Conservation (phyloP, 2,329 filamentous ascomycete genomes). For the Didymella segeticola region DNA sequence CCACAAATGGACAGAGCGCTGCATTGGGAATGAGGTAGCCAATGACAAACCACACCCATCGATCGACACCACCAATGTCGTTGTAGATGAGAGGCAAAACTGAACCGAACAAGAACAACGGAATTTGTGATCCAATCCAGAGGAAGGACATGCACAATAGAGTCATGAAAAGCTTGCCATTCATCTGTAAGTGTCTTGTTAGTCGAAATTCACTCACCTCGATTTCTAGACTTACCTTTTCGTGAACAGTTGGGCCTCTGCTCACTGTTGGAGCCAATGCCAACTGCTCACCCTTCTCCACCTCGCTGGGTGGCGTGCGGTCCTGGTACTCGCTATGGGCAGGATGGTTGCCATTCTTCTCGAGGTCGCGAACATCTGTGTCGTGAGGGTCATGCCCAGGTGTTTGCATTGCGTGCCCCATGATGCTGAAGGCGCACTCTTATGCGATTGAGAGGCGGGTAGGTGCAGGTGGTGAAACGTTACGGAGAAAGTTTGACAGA, state of each 20-base stretch:
- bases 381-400: slow-evolving; percentile 15
- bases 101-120: slow-evolving; percentile 57
- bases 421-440: not conserved
- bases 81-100: slow-evolving; percentile 60
- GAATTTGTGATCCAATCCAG: slow-evolving; percentile 68
- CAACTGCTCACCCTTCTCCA: slow-evolving; percentile 25
- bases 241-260: slow-evolving; percentile 30
- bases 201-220: not conserved
- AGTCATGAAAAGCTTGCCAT: slow-evolving; percentile 58
- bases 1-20: slow-evolving; percentile 69
- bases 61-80: slow-evolving; percentile 65
- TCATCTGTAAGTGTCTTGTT: slow-evolving; percentile 23
- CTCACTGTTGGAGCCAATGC: slow-evolving; percentile 17
- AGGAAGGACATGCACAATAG: slow-evolving; percentile 66
- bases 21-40: slow-evolving; percentile 64
- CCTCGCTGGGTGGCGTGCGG: slow-evolving; percentile 26
- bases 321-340: slow-evolving; percentile 21
- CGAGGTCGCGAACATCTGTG: slow-evolving; percentile 6
- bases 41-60: slow-evolving; percentile 64
- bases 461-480: slow-evolving; percentile 11
- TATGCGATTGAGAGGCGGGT: not conserved
- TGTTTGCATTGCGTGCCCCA: slow-evolving; percentile 19
- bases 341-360: slow-evolving; percentile 1
- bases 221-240: slow-evolving; percentile 23
- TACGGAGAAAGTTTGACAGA: slow-evolving; percentile 6